Base-by-base conservation (phyloP, 345 rosid genomes). In the Physaria fendleri region DNA sequence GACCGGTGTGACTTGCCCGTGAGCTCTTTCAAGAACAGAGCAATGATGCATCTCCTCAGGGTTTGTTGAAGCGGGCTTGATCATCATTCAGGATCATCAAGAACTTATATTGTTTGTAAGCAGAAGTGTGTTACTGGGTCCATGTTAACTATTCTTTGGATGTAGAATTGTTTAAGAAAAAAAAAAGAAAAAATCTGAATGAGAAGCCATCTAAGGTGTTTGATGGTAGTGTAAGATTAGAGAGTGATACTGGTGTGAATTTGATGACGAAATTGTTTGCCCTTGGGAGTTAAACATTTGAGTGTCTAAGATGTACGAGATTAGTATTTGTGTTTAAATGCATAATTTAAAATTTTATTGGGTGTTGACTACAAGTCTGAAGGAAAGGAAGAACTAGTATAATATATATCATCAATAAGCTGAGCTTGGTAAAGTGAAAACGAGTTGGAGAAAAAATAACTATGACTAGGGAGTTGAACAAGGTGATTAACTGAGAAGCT, bases 1-100 rank as follows among this genome's bases (percentile, higher is more conserved):
- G 77, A 68, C 82, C 91, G 14, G 74, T 81, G 53, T 73, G 82
- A 66, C 73, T 87, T 59, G 85, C 95, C 4, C 85, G 77, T 64
- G 74, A 70, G 29, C 74, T 70, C 39, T 59, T 70, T 1, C 64
- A 62, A 56, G 69, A 70, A 55, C 59, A 58, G 47, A 39, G 15
- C 3, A 57, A 69, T 46, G 63, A 69, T 54, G 38, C 37, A 32
- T 61, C 68, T 28, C 56, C 73, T 4, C 21, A 29, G 40, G 20
- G 28, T 20, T 28, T 52, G 55, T 52, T 69, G 74, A 62, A 40
- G 51, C 64, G 21, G 29, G 52, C 67, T 30, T 69, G 44, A 69
- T 32, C 59, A 50, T 41, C n/a, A n/a, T n/a, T n/a, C n/a, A n/a
- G n/a, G 14, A 39, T 22, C 18, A 38, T 45, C 57, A 47, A 38